Base-by-base conservation (phyloP, 2,329 filamentous ascomycete genomes). In the Xylariaceae sp. region DNA sequence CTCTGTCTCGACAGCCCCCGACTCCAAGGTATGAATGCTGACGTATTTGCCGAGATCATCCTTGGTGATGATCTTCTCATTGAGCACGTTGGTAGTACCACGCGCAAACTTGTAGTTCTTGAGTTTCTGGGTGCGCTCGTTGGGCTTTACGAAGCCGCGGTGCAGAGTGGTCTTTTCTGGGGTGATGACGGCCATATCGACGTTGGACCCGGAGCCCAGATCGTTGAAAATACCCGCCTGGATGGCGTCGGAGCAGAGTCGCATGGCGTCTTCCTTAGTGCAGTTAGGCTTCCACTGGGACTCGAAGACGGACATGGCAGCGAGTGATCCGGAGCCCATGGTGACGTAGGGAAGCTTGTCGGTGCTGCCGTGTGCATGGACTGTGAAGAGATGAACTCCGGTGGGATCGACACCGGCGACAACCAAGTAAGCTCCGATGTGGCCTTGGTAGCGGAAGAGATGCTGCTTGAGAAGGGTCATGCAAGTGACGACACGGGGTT, bases 381-480 rank as follows among this genome's bases (percentile, higher is more conserved):
- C 93, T 54, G 94, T 98, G 77, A 95, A 98, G 52, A 98, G 85
- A 62, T 95, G 90, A 37, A 86, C 83, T 61, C 93, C 93, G 1
- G 93, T 98, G 25, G 94, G 92, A 67, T 98, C 93, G 64, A 94
- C 91, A 55, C 93, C 93, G 29, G 93, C 93, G 47, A 98, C 88
- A 56, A 98, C 93, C 47, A 98, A 85, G 71, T 98, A 98, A 54
- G 93, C 93, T 59, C 94, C 93, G 59, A 98, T 95, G 74, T 98
- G 81, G 58, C 93, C 93, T 70, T 98, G 93, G 77, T 98, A 88
- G 61, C 88, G 85, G 86, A 98, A 98, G 53, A 98, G 87, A 70
- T 98, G 93, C 74, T 98, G 93, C 79, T 98, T 98, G 55, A 98
- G 85, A 77, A 98, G 85, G 41, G 93, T 98, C 93, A 98, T 98